Percentiles rank a stretch among this genome's conserved stretches.
Evolutionary conservation across 495 filamentous ascomycete species (phyloP).

Genomic region (Glonium stellatum): DNA sequence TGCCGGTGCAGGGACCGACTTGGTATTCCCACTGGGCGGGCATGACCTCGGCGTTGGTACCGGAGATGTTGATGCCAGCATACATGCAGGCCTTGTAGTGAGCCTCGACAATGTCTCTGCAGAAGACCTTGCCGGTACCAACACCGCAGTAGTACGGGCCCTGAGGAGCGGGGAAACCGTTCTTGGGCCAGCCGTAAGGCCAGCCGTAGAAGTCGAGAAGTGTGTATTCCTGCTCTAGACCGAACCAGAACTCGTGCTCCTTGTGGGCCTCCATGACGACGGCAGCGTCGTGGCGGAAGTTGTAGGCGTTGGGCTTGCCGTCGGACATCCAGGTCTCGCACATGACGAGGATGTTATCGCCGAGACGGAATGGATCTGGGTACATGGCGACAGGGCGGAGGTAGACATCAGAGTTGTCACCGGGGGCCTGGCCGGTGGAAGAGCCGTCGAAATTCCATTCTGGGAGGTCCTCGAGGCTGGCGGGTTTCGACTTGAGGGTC

Average conservation of each 20-base stretch:
- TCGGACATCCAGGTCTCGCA: slow-evolving; percentile 94
- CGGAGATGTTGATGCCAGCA: slow-evolving; percentile 86
- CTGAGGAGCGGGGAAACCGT: slow-evolving; percentile 93
- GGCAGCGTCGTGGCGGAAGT: slow-evolving; percentile 84
- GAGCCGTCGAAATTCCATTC: slow-evolving; percentile 99
- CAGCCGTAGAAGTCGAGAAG: slow-evolving; percentile 79
- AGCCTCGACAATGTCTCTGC: slow-evolving; percentile 95
- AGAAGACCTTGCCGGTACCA: slow-evolving; percentile 93
- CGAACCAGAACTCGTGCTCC: slow-evolving; percentile 87
- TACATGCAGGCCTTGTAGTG: slow-evolving; percentile 98
- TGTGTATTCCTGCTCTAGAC: slow-evolving; percentile 97
- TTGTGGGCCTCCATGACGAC: slow-evolving; percentile 85
- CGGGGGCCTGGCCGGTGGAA: slow-evolving; percentile 87
- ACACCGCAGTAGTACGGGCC: slow-evolving; percentile 99
- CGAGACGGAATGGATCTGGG: slow-evolving; percentile 85
- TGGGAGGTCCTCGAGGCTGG: slow-evolving; percentile 71
- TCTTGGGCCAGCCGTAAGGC: slow-evolving; percentile 93
- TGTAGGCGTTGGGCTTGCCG: slow-evolving; percentile 97
- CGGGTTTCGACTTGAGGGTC: slow-evolving; percentile 66
- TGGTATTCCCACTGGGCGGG: slow-evolving; percentile 99
- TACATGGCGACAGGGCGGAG: slow-evolving; percentile 83
- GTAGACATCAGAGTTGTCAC: slow-evolving; percentile 97
- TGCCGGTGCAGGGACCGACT: slow-evolving; percentile 88
- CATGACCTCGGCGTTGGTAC: slow-evolving; percentile 99
- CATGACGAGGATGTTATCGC: slow-evolving; percentile 83